Evolutionary conservation across 2,329 filamentous ascomycete genomes (phyloP), one percentile per base, ranked within the genome.

Genomic region (Herpomyces periplanetae): DNA sequence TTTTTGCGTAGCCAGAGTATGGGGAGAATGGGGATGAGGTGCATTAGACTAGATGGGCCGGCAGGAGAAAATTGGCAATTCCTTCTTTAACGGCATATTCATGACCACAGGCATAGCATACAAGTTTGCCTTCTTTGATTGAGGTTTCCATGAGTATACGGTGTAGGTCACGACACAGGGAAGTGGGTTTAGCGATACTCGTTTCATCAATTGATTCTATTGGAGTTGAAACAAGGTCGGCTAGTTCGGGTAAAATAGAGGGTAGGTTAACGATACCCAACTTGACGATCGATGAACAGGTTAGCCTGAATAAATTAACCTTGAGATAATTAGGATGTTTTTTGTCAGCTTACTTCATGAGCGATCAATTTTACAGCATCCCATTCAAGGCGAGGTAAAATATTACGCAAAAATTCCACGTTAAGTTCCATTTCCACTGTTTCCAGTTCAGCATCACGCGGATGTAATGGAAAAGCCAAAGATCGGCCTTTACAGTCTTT

Each of bases 41-140:
- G 6, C 8, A 23, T 44, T 34, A 52, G 13, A 73, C 80, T 38
- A 96, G 42, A 44, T 96, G 80, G 31, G 64, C 80, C 6, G 80
- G 80, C 28, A 96, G 42, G 34, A 96, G 42, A 33, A 96, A 96
- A 39, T 91, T 91, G 23, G 71, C 69, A 37, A 91, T 87, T 3
- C 80, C 80, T 41, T 96, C 75, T 35, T 80, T 73, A 26, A 96
- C 61, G 23, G 58, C 58, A 39, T 91, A 96, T 44, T 85, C 68
- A 35, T 91, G 75, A 18, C 65, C 68, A 35, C 80, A 96, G 38
- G 64, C 65, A 18, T 55, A 71, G 37, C 80, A 96, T 3, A 73
- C 64, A 27, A 96, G 47, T 40, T 66, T 75, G 3, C 80, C 80
- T 40, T 75, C 65, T 14, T 56, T 51, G 23, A 96, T 65, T 31